A percentile compares a stretch with the other conserved stretches of the same genome.
Conservation (phyloP, 345 rosid species). For the Garcia nutans region DNA sequence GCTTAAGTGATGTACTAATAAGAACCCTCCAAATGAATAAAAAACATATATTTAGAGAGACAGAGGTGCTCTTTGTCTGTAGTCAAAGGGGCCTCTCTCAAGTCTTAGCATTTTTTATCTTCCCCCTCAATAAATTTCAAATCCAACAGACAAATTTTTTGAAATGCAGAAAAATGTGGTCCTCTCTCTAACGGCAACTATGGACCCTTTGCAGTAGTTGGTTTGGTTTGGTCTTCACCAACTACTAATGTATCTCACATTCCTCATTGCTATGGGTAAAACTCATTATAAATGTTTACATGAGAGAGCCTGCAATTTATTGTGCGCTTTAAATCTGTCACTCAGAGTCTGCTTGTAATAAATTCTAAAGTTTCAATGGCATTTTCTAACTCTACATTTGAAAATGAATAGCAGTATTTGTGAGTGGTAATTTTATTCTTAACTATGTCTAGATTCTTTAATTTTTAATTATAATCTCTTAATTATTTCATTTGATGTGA, state of each 20-base stretch:
- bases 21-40: not conserved
- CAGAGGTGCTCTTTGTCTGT: conserved; percentile 21
- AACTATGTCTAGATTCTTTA: too few species aligned
- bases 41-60: conserved; percentile 21
- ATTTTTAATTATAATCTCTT: too few species aligned
- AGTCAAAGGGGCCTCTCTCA: conserved; percentile 36
- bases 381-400: too few species aligned
- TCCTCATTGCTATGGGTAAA: conserved; percentile 2
- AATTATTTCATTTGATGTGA: too few species aligned
- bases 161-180: conserved; percentile 43
- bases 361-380: too few species aligned
- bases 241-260: not conserved
- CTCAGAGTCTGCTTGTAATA: too few species aligned
- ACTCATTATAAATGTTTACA: not conserved
- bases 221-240: not conserved
- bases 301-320: not conserved
- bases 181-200: conserved; percentile 30
- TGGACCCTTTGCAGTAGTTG: not conserved
- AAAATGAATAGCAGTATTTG: too few species aligned
- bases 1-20: not conserved
- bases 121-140: conserved; percentile 56
- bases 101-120: conserved; percentile 39
- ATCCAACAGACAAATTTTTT: conserved; percentile 32
- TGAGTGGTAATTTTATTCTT: too few species aligned
- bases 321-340: too few species aligned